phyloP scores from a whole-genome alignment of 805 yeast species.

The Vanderwaltozyma yarrowii region DNA sequence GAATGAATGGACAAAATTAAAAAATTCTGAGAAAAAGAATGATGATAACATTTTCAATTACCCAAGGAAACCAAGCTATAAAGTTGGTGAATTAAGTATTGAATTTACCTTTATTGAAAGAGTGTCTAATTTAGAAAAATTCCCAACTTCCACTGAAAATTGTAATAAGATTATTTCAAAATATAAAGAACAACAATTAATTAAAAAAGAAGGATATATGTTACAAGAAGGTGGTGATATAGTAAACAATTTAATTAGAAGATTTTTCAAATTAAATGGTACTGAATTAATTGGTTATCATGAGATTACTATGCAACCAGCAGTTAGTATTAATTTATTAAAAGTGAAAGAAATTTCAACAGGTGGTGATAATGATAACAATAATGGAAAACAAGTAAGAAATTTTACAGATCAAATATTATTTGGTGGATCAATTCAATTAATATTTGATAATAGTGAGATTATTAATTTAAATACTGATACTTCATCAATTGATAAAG shows the following conservation, averaged over 20 bases:
- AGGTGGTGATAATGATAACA: slow-evolving; percentile 9
- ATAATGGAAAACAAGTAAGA: slow-evolving; percentile 29
- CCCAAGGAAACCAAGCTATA: slow-evolving; percentile 37
- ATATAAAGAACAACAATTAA: slow-evolving; percentile 27
- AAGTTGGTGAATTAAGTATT: slow-evolving; percentile 56
- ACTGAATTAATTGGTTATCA: slow-evolving; percentile 66
- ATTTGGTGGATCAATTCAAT: slow-evolving; percentile 63
- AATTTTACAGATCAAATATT: slow-evolving; percentile 63
- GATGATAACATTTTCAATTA: neutral
- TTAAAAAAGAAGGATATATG: slow-evolving; percentile 54
- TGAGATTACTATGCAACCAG: slow-evolving; percentile 53
- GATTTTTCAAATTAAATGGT: slow-evolving; percentile 68
- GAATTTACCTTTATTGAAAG: slow-evolving; percentile 64
- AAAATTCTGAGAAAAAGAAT: too few relatives aligned
- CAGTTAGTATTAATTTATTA: slow-evolving; percentile 65
- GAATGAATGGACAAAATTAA: slow-evolving; percentile 64
- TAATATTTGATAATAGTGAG: slow-evolving; percentile 72
- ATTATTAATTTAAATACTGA: slow-evolving; percentile 81
- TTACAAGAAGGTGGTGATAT: slow-evolving; percentile 92
- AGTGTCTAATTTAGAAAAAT: slow-evolving; percentile 44
- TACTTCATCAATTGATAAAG: slow-evolving; percentile 41
- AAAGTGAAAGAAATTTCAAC: slow-evolving; percentile 44
- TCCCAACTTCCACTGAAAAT: slow-evolving; percentile 60
- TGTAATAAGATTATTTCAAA: slow-evolving; percentile 37
- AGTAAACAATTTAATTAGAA: slow-evolving; percentile 42